Percentiles rank a stretch among this genome's conserved stretches.
phyloP scores from a whole-genome alignment of 805 yeast genomes.

The Myxozyma lipomycoides region DNA sequence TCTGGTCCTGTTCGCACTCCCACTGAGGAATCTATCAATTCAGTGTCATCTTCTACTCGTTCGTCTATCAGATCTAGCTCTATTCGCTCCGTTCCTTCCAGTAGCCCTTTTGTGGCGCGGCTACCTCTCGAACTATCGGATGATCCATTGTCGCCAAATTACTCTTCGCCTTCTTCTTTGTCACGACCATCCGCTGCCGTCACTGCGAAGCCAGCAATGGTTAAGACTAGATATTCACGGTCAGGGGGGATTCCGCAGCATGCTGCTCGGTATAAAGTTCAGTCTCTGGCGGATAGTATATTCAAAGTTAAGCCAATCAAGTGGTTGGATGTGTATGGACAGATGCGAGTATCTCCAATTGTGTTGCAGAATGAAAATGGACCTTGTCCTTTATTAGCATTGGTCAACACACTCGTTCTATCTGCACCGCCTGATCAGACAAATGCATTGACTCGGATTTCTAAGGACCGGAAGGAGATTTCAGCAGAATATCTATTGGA shows the following conservation, averaged over 20 bases:
- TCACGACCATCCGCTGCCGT: not conserved
- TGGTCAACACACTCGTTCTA: slow-evolving; percentile 65
- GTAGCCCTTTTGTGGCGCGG: not conserved
- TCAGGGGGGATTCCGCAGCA: not conserved
- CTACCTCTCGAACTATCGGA: not conserved
- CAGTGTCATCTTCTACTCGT: not conserved
- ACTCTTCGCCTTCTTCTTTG: not conserved
- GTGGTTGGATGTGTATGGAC: slow-evolving; percentile 21
- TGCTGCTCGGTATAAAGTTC: not conserved
- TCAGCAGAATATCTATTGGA: slow-evolving; percentile 45
- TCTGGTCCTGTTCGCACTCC: not conserved
- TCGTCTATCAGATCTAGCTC: not conserved
- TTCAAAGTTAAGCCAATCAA: slow-evolving; percentile 17
- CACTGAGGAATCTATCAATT: not conserved
- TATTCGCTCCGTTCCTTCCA: not conserved
- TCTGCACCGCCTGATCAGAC: slow-evolving; percentile 36
- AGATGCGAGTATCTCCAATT: slow-evolving; percentile 37
- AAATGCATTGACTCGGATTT: slow-evolving; percentile 9
- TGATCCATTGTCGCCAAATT: not conserved
- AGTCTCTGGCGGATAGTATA: slow-evolving; percentile 12
- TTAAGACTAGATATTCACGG: not conserved
- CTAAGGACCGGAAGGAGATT: slow-evolving; percentile 30
- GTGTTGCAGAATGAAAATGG: slow-evolving; percentile 78
- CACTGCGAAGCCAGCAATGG: not conserved
- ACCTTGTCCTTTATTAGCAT: slow-evolving; percentile 81